Evolutionary conservation across 208 protist species (phyloP).

Genomic region (Crithidia fasciculata): DNA sequence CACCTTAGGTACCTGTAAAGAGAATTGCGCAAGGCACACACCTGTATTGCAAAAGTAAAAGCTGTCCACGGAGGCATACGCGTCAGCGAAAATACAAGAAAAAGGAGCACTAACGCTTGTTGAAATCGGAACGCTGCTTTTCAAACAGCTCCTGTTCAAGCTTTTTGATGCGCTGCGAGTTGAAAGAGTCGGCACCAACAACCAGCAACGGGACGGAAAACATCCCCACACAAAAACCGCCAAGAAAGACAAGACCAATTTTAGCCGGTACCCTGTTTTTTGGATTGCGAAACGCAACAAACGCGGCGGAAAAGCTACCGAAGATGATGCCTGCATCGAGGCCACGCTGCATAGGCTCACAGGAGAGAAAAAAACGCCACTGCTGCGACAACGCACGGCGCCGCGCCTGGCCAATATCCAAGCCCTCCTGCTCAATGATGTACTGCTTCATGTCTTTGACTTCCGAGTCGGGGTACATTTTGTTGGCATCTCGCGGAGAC

Average conservation of each 20-base stretch:
- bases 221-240: constrained; percentile 75
- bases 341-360: constrained; percentile 84
- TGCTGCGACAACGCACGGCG: constrained; percentile 71
- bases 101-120: constrained; percentile 29
- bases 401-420: constrained; percentile 70
- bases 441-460: constrained; percentile 82
- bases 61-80: not conserved
- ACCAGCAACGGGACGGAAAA: constrained; percentile 74
- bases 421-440: constrained; percentile 84
- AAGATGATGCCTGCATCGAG: constrained; percentile 84
- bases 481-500: constrained; percentile 48
- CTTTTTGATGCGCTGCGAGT: constrained; percentile 73
- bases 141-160: constrained; percentile 78
- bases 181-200: constrained; percentile 66
- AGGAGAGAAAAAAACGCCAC: constrained; percentile 87
- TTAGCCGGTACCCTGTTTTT: constrained; percentile 66
- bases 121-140: constrained; percentile 76
- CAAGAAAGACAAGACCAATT: constrained; percentile 68
- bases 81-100: not conserved
- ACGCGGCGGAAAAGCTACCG: constrained; percentile 73
- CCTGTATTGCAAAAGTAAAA: too few relatives aligned
- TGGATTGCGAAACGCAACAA: constrained; percentile 59
- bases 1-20: too few relatives aligned
- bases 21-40: too few relatives aligned
- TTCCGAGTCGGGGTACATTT: constrained; percentile 77